These are phyloP conservation scores for Centella asiatica DNA, from an alignment of 129 eudicot species.

Conservation along the genomic window DNA sequence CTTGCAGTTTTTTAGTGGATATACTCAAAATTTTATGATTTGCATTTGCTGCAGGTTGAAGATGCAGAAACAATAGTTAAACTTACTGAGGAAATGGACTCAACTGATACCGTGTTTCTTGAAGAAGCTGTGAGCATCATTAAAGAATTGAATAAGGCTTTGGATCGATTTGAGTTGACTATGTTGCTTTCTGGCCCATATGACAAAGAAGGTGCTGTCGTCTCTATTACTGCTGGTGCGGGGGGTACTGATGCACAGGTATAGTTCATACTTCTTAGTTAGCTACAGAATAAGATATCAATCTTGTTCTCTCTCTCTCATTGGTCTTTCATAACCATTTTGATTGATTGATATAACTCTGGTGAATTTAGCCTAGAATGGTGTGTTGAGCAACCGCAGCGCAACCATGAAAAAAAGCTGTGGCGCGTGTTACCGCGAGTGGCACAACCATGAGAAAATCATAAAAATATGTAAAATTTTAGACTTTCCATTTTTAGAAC, in stretches of 20 bases:
- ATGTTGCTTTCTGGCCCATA: constrained; percentile 92
- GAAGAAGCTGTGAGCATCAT: constrained; percentile 80
- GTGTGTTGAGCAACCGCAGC: too few species aligned
- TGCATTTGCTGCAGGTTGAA: constrained; percentile 47
- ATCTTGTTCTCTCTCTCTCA: background rate
- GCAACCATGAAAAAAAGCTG: too few species aligned
- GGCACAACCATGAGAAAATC: too few species aligned
- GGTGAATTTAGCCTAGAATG: too few species aligned
- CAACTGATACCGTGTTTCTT: constrained; percentile 73
- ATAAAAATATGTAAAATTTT: too few species aligned
- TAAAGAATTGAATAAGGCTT: constrained; percentile 67
- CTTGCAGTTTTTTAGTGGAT: too few species aligned
- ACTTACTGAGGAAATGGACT: constrained; percentile 95
- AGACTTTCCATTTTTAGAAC: too few species aligned
- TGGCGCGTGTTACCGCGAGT: too few species aligned
- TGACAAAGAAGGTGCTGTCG: constrained; percentile 92
- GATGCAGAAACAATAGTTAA: constrained; percentile 90
- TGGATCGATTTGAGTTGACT: constrained; percentile 79
- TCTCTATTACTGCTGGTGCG: constrained; percentile 92
- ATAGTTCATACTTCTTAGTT: constrained; percentile 3
- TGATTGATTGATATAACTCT: background rate
- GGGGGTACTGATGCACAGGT: constrained; percentile 99
- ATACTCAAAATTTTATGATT: background rate
- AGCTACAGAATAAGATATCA: background rate
- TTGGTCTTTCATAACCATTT: constrained; percentile 1